Conservation (phyloP, 2,329 filamentous ascomycete genomes). For the Drechslera avenae region DNA sequence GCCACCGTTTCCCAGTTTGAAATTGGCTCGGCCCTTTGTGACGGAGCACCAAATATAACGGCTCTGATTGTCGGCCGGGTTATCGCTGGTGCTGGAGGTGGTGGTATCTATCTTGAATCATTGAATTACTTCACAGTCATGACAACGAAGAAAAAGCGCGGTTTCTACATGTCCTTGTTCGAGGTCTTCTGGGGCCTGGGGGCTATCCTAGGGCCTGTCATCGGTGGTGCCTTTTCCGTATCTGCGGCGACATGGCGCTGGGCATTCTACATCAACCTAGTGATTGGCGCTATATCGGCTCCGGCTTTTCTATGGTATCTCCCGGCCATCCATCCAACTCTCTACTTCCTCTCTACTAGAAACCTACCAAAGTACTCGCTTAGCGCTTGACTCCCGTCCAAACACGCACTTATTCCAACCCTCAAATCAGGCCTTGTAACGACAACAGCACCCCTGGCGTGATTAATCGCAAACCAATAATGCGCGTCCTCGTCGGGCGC, state of each 20-base stretch:
- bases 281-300: slow-evolving; percentile 51
- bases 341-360: too few species aligned
- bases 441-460: slow-evolving; percentile 23
- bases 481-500: slow-evolving; percentile 37
- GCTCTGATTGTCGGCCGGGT: slow-evolving; percentile 50
- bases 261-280: slow-evolving; percentile 62
- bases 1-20: slow-evolving; percentile 32
- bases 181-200: slow-evolving; percentile 52
- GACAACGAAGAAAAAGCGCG: slow-evolving; percentile 42
- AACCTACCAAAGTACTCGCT: slow-evolving; percentile 2
- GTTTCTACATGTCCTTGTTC: slow-evolving; percentile 10
- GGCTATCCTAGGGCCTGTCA: slow-evolving; percentile 53
- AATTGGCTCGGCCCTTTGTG: slow-evolving; percentile 39
- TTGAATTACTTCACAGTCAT: slow-evolving; percentile 33
- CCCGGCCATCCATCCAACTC: too few species aligned
- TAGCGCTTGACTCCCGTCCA: background rate
- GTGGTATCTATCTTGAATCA: slow-evolving; percentile 50
- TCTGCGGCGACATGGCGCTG: slow-evolving; percentile 50
- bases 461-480: slow-evolving; percentile 22
- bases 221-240: slow-evolving; percentile 55
- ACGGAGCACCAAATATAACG: slow-evolving; percentile 35
- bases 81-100: slow-evolving; percentile 54
- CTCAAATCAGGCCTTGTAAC: slow-evolving; percentile 17
- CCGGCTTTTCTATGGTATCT: slow-evolving; percentile 37
- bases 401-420: background rate